A percentile compares a stretch with the other conserved stretches of the same genome.
Evolutionary conservation across 2,329 filamentous ascomycete species (phyloP).

Genomic region (Microcyclosporella mali): DNA sequence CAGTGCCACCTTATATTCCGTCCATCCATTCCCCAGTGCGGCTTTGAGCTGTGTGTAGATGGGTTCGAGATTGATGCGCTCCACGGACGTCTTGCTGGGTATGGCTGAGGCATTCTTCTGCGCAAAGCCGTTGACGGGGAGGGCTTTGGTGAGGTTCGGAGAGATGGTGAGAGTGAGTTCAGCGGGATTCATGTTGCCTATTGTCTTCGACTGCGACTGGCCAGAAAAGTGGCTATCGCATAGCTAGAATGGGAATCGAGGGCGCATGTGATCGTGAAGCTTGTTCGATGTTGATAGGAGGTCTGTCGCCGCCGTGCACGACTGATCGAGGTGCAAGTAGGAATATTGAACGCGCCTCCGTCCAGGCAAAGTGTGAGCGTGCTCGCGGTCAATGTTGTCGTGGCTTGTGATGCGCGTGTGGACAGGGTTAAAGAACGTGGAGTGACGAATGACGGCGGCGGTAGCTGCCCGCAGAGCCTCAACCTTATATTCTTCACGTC

Average conservation of each 20-base stretch:
- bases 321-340: too few species aligned
- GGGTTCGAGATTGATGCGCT: conserved; percentile 57
- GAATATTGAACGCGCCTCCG: background rate
- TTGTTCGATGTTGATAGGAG: background rate
- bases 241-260: conserved; percentile 7
- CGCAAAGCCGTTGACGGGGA: conserved; percentile 15
- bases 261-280: conserved; percentile 5
- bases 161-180: conserved; percentile 24
- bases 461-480: too few species aligned
- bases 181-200: conserved; percentile 30
- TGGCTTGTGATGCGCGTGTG: background rate
- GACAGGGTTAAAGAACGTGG: too few species aligned
- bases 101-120: conserved; percentile 27
- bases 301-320: too few species aligned
- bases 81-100: conserved; percentile 42
- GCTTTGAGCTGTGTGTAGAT: conserved; percentile 57
- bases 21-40: conserved; percentile 55
- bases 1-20: conserved; percentile 54
- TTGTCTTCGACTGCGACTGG: background rate
- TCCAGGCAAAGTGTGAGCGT: background rate
- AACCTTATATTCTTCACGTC: too few species aligned
- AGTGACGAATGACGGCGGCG: too few species aligned
- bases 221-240: conserved; percentile 13
- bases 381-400: too few species aligned
- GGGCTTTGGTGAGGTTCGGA: conserved; percentile 23